Conservation (phyloP, 176 grass and related monocot genomes). For the Aegilops bicornis region DNA sequence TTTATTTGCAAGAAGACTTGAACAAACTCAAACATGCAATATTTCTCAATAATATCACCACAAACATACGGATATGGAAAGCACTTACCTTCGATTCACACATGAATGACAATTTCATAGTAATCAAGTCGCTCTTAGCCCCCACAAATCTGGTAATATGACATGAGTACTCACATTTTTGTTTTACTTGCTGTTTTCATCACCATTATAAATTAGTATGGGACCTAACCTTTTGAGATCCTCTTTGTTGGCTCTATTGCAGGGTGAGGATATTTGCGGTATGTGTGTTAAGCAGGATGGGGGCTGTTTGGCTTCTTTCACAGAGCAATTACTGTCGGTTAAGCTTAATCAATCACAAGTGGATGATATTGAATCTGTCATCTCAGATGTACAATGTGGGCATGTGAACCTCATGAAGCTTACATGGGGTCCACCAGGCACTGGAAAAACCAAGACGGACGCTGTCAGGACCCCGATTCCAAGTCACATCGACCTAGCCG, state of each 20-base stretch:
- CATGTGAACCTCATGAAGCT: constrained; percentile 53
- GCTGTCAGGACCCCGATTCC: too few relatives aligned
- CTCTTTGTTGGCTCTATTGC: background rate
- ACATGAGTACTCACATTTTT: background rate
- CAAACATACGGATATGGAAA: constrained; percentile 57
- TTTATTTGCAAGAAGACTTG: constrained; percentile 14
- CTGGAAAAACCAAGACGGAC: constrained; percentile 82
- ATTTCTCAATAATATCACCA: constrained; percentile 49
- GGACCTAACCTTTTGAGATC: constrained; percentile 8
- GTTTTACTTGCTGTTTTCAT: background rate
- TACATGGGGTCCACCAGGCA: constrained; percentile 85
- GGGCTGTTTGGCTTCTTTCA: constrained; percentile 18
- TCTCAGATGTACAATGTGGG: constrained; percentile 40
- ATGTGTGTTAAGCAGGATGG: background rate
- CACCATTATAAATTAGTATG: background rate
- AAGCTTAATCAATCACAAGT: constrained; percentile 63
- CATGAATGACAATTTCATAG: constrained; percentile 50
- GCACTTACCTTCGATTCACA: constrained; percentile 30
- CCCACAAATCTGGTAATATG: constrained; percentile 43
- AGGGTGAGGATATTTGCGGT: constrained; percentile 34
- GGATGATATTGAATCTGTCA: constrained; percentile 43
- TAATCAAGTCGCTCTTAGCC: constrained; percentile 52
- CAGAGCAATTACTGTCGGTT: constrained; percentile 24
- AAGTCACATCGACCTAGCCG: too few relatives aligned
- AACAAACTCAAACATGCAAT: constrained; percentile 39